Evolutionary conservation across 164 flowering plant genomes (phyloP), one percentile per base, ranked within the genome.

Genomic region (Vitis rupestris): DNA sequence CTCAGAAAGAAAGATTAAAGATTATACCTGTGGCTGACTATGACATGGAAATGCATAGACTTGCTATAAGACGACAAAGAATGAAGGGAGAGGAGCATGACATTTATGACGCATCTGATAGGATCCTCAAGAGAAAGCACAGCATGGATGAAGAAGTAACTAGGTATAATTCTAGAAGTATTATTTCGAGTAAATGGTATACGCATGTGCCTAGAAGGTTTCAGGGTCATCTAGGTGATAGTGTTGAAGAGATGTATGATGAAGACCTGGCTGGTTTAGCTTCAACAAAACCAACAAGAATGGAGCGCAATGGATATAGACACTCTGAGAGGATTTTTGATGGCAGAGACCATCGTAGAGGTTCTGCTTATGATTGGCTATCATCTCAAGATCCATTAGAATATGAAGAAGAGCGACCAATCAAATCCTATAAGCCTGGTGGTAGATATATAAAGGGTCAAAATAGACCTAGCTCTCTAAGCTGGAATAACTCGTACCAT

Each of bases 61-160:
- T 9, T 64, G 58, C 52, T 50, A 27, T 56, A 27, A 73, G 74
- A 52, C 19, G 17, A 14, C 70, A 70, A 19, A 64, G 65, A 66
- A 56, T 57, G 62, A n/a, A 67, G 17, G 72, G 10, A 8, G 62
- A 79, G 44, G 82, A 71, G 51, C 57, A 48, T 70, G 58, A 16
- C 27, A 15, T 68, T 9, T 58, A 61, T 65, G 72, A 72, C 3
- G 74, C 64, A 50, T 54, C 73, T 56, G 72, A 66, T 63, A 68
- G 67, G 64, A 3, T 68, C 10, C 60, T 48, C n/a, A 82, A 71
- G 64, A 67, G 79, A 61, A 73, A 76, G 56, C 67, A 69, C 50
- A 29, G 2, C 12, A 9, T 53, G 48, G 79, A 57, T 53, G 79
- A 79, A 52, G 78, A 69, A 10, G 14, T 67, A 4, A 27, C 19